phyloP scores from a whole-genome alignment of 192 early-diverging fungal species.

The Coemansia sp. region DNA sequence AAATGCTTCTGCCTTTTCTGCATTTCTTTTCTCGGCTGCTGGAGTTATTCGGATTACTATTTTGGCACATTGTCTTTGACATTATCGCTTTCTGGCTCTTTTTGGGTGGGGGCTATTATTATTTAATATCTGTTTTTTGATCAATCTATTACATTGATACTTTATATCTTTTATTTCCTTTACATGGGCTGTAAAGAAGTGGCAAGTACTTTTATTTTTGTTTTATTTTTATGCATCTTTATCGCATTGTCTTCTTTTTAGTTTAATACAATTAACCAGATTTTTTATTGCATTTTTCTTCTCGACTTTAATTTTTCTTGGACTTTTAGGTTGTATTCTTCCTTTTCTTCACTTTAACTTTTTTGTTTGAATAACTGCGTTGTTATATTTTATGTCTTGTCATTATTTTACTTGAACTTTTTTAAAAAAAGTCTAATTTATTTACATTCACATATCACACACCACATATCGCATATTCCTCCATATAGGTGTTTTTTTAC shows the following conservation, averaged over 20 bases:
- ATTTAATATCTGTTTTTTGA: not conserved
- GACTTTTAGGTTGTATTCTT: not conserved
- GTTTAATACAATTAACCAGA: not conserved
- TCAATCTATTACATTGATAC: not conserved
- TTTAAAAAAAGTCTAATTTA: constrained; percentile 1
- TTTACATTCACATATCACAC: not conserved
- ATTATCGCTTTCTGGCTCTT: too few relatives aligned
- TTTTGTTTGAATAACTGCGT: not conserved
- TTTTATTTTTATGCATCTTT: not conserved
- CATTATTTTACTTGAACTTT: not conserved
- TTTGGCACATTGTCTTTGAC: too few relatives aligned
- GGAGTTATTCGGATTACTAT: too few relatives aligned
- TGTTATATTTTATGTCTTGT: not conserved
- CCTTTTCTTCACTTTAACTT: not conserved
- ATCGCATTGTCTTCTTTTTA: not conserved
- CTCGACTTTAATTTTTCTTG: not conserved
- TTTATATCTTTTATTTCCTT: not conserved
- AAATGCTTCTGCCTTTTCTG: too few relatives aligned
- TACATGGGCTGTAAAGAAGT: not conserved
- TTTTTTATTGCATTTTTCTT: not conserved
- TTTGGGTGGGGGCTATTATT: too few relatives aligned
- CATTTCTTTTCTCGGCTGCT: too few relatives aligned
- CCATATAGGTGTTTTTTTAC: not conserved
- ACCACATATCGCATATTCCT: not conserved
- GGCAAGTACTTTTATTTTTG: not conserved